Evolutionary conservation across 139 green algal species (phyloP).

Genomic region (Chlamydomonas sp.): DNA sequence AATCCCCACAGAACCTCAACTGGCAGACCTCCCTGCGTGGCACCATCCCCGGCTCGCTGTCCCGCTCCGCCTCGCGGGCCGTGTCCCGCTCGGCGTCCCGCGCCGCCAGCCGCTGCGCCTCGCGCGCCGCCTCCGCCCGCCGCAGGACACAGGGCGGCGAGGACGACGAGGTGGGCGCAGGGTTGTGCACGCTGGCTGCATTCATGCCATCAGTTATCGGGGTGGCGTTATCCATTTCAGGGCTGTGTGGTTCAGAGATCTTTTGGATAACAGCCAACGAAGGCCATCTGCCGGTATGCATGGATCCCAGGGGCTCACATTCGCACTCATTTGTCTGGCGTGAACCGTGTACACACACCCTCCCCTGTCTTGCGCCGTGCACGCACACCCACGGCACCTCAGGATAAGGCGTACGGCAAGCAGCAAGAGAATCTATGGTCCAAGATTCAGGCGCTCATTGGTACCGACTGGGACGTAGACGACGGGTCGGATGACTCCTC

Average conservation of each 20-base stretch:
- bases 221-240: too few species aligned
- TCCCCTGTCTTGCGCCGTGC: too few species aligned
- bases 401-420: background rate
- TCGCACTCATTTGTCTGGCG: too few species aligned
- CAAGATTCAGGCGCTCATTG: slow-evolving; percentile 30
- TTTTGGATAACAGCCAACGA: too few species aligned
- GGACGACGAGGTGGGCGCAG: background rate
- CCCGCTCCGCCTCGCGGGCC: background rate
- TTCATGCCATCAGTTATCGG: too few species aligned
- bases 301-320: too few species aligned
- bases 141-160: background rate
- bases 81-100: background rate
- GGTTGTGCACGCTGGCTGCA: background rate
- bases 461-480: slow-evolving; percentile 31
- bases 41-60: background rate
- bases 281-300: too few species aligned
- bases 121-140: background rate
- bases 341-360: too few species aligned
- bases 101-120: background rate
- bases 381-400: background rate
- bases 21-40: slow-evolving; percentile 35
- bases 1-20: background rate
- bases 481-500: background rate
- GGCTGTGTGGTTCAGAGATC: too few species aligned
- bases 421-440: slow-evolving; percentile 17